Base-by-base conservation (phyloP, 805 yeast species). In the Ogataea salicorniae region DNA sequence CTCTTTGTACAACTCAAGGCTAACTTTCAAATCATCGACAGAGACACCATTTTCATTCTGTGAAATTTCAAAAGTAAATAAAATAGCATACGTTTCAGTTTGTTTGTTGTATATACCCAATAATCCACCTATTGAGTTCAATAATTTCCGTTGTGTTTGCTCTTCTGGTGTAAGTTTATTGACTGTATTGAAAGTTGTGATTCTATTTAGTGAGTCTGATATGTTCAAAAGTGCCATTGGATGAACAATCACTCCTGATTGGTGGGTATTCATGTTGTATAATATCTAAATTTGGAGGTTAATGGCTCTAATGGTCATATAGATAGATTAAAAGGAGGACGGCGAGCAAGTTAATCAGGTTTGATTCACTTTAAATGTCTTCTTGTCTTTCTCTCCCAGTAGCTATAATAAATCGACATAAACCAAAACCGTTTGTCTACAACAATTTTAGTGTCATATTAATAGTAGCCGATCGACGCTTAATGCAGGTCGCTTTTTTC, bases 1-100 rank as follows among this genome's bases (percentile, higher is more conserved):
- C 40, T 61, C 59, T n/a, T 47, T 41, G 11, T 61, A 45, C 14
- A 61, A 44, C 7, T 33, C 38, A n/a, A 60, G 31, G 16, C 51
- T 48, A 4, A 26, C 34, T 5, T 5, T 23, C 34, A 55, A 34
- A n/a, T 34, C 46, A 11, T 48, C 45, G 4, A 41, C n/a, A n/a
- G 37, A 8, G 11, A 29, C 34, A 20, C 18, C 38, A 9, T 38
- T 20, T 17, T 31, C 17, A 20, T 29, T 22, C 14, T 17, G 38
- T 23, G 40, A 45, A 8, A 55, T 39, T 33, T 52, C 55, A 46
- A 55, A 49, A 23, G 52, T 51, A 35, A 45, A 34, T 36, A 48
- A 40, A 20, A 53, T 40, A 0, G 59, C 48, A 38, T 44, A 47
- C 3, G 47, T 20, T 8, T 34, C 37, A 7, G 26, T 29, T 9